Percentiles rank a stretch among this genome's conserved stretches.
phyloP scores from a whole-genome alignment of 805 yeast genomes.

The Candida oleophila region DNA sequence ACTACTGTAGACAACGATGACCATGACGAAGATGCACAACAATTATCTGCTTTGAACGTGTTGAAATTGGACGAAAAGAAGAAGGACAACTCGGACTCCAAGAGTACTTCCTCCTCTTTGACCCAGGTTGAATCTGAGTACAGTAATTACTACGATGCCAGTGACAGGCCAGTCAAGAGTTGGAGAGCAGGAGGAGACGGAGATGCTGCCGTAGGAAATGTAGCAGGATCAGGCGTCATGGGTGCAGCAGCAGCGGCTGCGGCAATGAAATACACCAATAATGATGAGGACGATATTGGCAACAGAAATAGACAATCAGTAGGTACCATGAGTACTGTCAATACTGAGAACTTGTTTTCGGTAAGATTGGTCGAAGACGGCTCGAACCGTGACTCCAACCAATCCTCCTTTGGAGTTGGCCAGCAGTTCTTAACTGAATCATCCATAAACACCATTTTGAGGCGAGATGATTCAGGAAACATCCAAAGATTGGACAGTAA shows the following conservation, averaged over 20 bases:
- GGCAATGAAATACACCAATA: conserved; percentile 19
- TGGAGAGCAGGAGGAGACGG: conserved; percentile 36
- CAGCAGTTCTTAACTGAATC: conserved; percentile 21
- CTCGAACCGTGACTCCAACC: conserved; percentile 29
- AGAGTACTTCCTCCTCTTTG: conserved; percentile 46
- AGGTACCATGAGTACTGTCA: conserved; percentile 76
- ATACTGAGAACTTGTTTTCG: conserved; percentile 79
- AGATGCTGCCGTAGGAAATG: conserved; percentile 10
- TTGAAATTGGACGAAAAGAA: conserved; percentile 45
- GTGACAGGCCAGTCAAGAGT: conserved; percentile 39
- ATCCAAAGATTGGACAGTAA: conserved; percentile 45
- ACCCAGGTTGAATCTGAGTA: conserved; percentile 49
- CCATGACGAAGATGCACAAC: conserved; percentile 26
- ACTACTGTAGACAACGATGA: conserved; percentile 22
- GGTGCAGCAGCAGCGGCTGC: conserved; percentile 8
- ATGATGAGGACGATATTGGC: conserved; percentile 5
- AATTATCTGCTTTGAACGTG: conserved; percentile 51
- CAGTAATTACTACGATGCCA: conserved; percentile 30
- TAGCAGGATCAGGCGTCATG: conserved; percentile 4
- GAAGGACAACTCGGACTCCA: conserved; percentile 7
- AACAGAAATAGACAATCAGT: conserved; percentile 59
- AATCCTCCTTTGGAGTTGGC: conserved; percentile 17
- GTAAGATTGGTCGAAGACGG: conserved; percentile 70
- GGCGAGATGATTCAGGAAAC: conserved; percentile 33
- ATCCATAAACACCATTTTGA: conserved; percentile 23